Base-by-base conservation (phyloP, 2,329 filamentous ascomycete species). In the Karstenula rhodostoma region DNA sequence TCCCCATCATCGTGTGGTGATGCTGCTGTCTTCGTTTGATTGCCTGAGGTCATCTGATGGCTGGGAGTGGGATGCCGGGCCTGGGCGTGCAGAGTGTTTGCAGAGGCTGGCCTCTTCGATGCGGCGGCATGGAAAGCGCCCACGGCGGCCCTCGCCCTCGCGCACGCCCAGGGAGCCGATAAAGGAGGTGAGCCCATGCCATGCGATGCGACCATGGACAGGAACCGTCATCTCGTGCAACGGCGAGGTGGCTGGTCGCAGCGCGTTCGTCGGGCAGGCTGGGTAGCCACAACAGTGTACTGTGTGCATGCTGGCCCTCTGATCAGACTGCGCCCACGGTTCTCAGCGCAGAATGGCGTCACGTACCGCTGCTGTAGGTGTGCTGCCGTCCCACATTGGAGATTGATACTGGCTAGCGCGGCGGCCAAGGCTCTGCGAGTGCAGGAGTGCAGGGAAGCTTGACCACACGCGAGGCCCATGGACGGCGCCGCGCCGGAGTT, bases 381-480 rank as follows among this genome's bases (percentile, higher is more conserved):
- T 65, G 65, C 53, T 59, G 59, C 64, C 65, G 71, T 70, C 66
- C 61, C 63, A 67, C 66, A 66, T 68, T 74, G 62, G 64, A 67
- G 66, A 67, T 67, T 67, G 59, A 70, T 61, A 64, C 58, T 59
- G 62, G 67, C 67, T 67, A 64, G 66, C 56, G 52, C 23, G 23
- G 13, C 12, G n/a, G 37, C 47, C 55, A 56, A 51, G 43, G 23
- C 22, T 27, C 43, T n/a, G n/a, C 43, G 51, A 42, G 37, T 49
- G 48, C 32, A n/a, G 35, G 35, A 35, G 35, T 44, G 51, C 40
- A 55, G 54, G 62, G 63, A 62, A 60, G 49, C 61, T 53, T 57
- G 22, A 60, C 54, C 54, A 58, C 46, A 59, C 54, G 54, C 58
- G 55, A 54, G 32, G 48, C 43, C 57, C 43, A 48, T 53, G 40